Percentiles rank a stretch among this genome's conserved stretches.
Conservation (phyloP, 257 asterid species). For the Fraxinus excelsior region DNA sequence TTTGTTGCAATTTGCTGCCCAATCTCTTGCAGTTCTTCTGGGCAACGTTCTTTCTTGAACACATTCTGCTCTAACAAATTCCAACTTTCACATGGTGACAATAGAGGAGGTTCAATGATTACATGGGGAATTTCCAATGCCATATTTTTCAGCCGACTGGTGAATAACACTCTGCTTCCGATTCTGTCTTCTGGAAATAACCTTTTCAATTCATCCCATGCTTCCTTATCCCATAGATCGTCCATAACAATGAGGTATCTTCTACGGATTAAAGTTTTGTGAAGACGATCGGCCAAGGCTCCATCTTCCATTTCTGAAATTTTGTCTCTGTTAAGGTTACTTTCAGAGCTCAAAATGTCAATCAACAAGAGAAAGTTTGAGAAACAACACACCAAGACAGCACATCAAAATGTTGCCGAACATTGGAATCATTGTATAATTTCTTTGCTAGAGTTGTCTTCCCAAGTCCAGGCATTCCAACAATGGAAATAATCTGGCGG, state of each 20-base stretch:
- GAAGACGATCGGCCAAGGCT: background rate
- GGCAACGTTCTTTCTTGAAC: background rate
- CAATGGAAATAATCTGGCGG: slow-evolving; percentile 1
- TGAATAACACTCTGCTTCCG: background rate
- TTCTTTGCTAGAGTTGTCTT: background rate
- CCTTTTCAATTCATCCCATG: background rate
- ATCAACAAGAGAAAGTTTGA: background rate
- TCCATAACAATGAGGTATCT: background rate
- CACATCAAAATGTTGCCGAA: background rate
- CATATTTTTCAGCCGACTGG: background rate
- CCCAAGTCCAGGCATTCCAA: slow-evolving; percentile 3
- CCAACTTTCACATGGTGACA: background rate
- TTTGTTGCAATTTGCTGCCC: background rate
- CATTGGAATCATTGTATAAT: background rate
- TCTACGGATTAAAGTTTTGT: background rate
- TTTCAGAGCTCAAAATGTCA: background rate
- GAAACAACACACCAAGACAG: slow-evolving; percentile 18
- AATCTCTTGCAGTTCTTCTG: background rate
- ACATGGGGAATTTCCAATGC: background rate
- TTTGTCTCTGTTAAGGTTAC: background rate
- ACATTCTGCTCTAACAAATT: background rate
- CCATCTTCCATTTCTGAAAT: background rate
- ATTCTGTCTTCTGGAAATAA: background rate
- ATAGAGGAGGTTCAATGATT: background rate
- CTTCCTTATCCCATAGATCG: background rate